Conservation (phyloP, 495 filamentous ascomycete genomes). For the Amorphotheca resinae region DNA sequence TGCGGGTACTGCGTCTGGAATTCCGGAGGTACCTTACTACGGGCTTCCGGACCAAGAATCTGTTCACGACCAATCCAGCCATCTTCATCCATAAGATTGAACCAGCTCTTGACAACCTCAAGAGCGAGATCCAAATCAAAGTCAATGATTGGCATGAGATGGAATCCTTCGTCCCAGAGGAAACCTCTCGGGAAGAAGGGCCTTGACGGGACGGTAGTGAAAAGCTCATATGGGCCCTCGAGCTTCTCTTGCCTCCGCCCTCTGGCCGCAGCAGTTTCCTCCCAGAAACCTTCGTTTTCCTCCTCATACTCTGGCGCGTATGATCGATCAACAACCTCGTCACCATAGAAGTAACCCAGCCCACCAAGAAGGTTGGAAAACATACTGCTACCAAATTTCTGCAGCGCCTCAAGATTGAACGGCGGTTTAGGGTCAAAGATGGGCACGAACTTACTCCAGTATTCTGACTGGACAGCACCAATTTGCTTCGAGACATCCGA, state of each 20-base stretch:
- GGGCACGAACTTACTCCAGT: constrained; percentile 59
- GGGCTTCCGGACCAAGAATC: constrained; percentile 86
- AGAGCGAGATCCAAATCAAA: constrained; percentile 89
- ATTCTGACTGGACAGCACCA: constrained; percentile 47
- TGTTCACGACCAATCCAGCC: constrained; percentile 97
- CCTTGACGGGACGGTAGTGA: constrained; percentile 83
- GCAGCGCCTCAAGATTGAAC: constrained; percentile 60
- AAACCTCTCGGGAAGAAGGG: constrained; percentile 96
- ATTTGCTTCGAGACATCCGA: constrained; percentile 60
- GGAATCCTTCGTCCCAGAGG: constrained; percentile 97
- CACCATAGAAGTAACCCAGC: constrained; percentile 89
- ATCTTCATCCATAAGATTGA: constrained; percentile 89
- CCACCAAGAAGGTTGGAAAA: constrained; percentile 91
- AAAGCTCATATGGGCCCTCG: constrained; percentile 82
- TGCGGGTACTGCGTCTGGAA: constrained; percentile 96
- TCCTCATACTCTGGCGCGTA: constrained; percentile 87
- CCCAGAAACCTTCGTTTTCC: constrained; percentile 95
- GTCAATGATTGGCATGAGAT: constrained; percentile 81
- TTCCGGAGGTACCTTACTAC: constrained; percentile 89
- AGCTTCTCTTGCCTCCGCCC: constrained; percentile 47
- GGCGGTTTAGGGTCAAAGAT: constrained; percentile 65
- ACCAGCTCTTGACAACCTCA: constrained; percentile 91
- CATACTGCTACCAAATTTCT: constrained; percentile 73
- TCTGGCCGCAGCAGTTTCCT: constrained; percentile 66
- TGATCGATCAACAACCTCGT: constrained; percentile 77